Base-by-base conservation (phyloP, 2,329 filamentous ascomycete species). In the Paecilomyces fulvus region DNA sequence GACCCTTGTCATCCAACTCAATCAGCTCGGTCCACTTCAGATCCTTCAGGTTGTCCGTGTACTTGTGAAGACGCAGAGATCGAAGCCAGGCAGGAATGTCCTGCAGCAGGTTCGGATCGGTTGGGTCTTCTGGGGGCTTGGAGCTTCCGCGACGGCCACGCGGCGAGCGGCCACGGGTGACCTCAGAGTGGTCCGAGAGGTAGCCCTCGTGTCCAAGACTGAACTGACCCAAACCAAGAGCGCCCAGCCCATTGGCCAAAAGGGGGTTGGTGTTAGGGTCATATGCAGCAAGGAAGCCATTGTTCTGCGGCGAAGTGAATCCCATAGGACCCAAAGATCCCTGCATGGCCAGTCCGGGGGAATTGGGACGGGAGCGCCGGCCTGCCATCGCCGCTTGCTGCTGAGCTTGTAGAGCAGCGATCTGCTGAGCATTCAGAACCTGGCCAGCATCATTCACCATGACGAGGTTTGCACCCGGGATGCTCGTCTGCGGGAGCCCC, bases 71-170 rank as follows among this genome's bases (percentile, higher is more conserved):
- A 59, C 94, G 86, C 70, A 97, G 81, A 72, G 91, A 96, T 70
- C 94, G 86, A 67, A 99, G 83, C 94, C 94, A 99, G 72, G 86
- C 88, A 55, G 94, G 92, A 64, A 99, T 96, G 69, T 99, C 94
- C 75, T 95, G 89, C 64, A 99, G 81, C 58, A 99, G 82, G 48
- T 82, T 85, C 14, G 89, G 88, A 73, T 99, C 94, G 20, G 92
- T 97, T 3, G 94, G 94, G 68, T 99, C 94, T 79, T 99, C 94
- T 51, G 94, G 94, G 30, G 94, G 94, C 81, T 97, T 99, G 49
- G 90, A 96, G 79, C 88, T 96, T 62, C 94, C 94, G 64, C 94
- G 83, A 61, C 94, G 86, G 65, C 94, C 94, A 65, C 94, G 86
- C 57, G 94, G 94, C 58, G 92, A 97, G 56, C 94, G 86, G 53